phyloP scores from a whole-genome alignment of 1,139 yeast species.

The Taiozyma onychis region DNA sequence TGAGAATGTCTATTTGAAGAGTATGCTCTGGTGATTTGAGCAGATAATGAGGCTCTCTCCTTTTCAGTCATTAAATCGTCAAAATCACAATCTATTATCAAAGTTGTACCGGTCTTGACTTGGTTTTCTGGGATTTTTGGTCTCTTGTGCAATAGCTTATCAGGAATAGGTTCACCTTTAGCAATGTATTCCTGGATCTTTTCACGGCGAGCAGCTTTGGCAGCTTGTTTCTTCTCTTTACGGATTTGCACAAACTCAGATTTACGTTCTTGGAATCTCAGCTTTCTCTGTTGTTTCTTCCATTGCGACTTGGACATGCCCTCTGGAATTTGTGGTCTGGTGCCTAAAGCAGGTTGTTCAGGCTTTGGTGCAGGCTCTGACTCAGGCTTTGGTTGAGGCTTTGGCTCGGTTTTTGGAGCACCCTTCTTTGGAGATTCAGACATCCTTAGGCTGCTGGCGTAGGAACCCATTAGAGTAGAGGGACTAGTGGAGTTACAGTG shows the following conservation, averaged over 20 bases:
- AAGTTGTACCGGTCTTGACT: conserved; percentile 39
- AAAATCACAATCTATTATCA: conserved; percentile 82
- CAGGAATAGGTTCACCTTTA: conserved; percentile 33
- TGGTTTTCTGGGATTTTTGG: conserved; percentile 38
- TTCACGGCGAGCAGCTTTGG: conserved; percentile 30
- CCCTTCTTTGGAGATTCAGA: background rate
- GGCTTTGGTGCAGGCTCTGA: background rate
- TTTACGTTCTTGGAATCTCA: conserved; percentile 60
- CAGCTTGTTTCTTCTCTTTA: conserved; percentile 47
- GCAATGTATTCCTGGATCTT: conserved; percentile 28
- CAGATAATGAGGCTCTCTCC: conserved; percentile 72
- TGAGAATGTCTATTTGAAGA: conserved; percentile 65
- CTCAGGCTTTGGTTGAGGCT: background rate
- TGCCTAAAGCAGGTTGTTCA: conserved; percentile 1
- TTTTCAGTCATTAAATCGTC: conserved; percentile 82
- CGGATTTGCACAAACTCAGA: conserved; percentile 48
- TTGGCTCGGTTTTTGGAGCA: background rate
- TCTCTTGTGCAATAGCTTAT: conserved; percentile 24
- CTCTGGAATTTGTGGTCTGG: conserved; percentile 46
- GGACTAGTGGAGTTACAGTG: too few species aligned
- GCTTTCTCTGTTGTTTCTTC: conserved; percentile 60
- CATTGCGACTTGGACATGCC: conserved; percentile 84
- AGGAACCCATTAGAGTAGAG: background rate
- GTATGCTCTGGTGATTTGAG: conserved; percentile 79
- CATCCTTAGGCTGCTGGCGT: background rate